Base-by-base conservation (phyloP, 1,284 basidiomycete genomes). In the Austropuccinia psidii region DNA sequence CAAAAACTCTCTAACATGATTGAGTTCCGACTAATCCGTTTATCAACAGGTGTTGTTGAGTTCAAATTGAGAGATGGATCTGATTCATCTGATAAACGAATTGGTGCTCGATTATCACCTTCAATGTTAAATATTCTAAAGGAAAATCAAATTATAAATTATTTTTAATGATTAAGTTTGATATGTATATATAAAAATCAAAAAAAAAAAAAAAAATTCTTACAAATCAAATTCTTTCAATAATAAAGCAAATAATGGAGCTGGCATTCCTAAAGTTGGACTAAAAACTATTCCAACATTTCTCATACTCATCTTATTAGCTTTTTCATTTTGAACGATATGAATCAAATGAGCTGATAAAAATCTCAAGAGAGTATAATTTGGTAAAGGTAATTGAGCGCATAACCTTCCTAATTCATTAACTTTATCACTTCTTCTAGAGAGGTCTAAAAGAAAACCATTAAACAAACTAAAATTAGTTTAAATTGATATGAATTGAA, bases 231-330 rank as follows among this genome's bases (percentile, higher is more conserved):
- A 70, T 27, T 70, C 54, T 47, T 64, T 72, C 2, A 61, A 45
- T 0, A 43, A 21, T 7, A 52, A 31, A 24, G 45, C 57, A 33
- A 58, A 35, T 24, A 49, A 39, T 15, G 47, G 93, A 0, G 93
- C 93, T 17, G 93, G 93, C 77, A 97, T 95, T 43, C 91, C 92
- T 8, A 97, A 84, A 0, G 93, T 96, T 3, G 94, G 93, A 76
- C 90, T 93, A 82, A 96, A 97, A 35, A 98, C 95, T 76, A 99
- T 98, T 24, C 94, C 93, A 33, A 98, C 92, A 80, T 99, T 99
- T 41, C 94, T 88, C 86, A 98, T 89, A 54, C 90, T 96, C 96
- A 99, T 99, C 85, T 96, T 98, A 87, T 98, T 98, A 75, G 89
- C 84, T 54, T 86, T 80, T 19, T 91, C 87, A 80, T 96, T 93